Evolutionary conservation across 306 rosid species (phyloP).

Genomic region (Dalbergia oliveri): DNA sequence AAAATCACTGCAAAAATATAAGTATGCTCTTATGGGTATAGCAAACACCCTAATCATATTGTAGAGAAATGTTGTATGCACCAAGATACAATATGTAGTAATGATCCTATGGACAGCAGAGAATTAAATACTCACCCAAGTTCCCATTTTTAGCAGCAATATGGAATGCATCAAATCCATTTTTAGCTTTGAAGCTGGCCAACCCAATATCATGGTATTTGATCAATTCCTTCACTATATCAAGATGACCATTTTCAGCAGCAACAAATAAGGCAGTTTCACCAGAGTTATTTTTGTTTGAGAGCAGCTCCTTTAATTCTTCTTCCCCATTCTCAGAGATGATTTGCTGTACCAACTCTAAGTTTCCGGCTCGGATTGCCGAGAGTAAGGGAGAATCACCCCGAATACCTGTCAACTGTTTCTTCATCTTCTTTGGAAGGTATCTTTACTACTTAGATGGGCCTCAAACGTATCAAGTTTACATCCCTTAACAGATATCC

Average conservation of each 20-base stretch:
- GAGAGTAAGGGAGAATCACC: slow-evolving; percentile 67
- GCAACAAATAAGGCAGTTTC: slow-evolving; percentile 78
- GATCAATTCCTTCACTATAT: slow-evolving; percentile 67
- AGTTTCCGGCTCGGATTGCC: slow-evolving; percentile 69
- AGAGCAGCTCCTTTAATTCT: slow-evolving; percentile 65
- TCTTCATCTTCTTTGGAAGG: slow-evolving; percentile 59
- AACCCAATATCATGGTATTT: slow-evolving; percentile 57
- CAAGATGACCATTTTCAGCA: slow-evolving; percentile 65
- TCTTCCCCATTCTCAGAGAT: slow-evolving; percentile 57
- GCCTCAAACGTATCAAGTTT: slow-evolving; percentile 36
- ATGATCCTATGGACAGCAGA: neutral
- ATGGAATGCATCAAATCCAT: slow-evolving; percentile 80
- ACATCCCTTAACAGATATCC: slow-evolving; percentile 41
- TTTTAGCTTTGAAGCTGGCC: slow-evolving; percentile 71
- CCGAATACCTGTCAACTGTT: slow-evolving; percentile 65
- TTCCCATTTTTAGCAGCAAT: slow-evolving; percentile 83
- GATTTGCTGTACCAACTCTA: slow-evolving; percentile 60
- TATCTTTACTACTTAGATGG: slow-evolving; percentile 43
- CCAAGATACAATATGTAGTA: neutral
- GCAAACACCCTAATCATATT: slow-evolving; percentile 29
- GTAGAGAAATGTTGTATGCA: slow-evolving; percentile 13
- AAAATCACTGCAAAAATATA: neutral
- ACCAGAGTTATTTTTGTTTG: slow-evolving; percentile 64
- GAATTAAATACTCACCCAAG: slow-evolving; percentile 59
- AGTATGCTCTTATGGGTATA: slow-evolving; percentile 10